A percentile compares a stretch with the other conserved stretches of the same genome.
phyloP scores from a whole-genome alignment of 2,329 filamentous ascomycete genomes.

The Aspergillus tubingensis region DNA sequence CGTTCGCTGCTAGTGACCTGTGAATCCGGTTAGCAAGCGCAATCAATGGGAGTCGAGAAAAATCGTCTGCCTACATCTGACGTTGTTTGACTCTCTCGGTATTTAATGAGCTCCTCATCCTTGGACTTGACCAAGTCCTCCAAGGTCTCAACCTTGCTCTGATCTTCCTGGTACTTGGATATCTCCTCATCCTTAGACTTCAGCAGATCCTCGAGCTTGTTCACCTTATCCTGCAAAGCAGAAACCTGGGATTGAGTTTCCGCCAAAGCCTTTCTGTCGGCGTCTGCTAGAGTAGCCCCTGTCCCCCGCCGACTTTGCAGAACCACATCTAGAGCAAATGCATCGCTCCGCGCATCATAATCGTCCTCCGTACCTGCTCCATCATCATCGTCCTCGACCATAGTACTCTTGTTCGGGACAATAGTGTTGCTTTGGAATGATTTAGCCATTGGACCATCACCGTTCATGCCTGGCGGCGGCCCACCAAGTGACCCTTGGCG shows the following conservation, averaged over 20 bases:
- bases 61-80: constrained; percentile 42
- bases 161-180: constrained; percentile 61
- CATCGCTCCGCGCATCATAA: constrained; percentile 62
- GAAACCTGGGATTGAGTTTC: constrained; percentile 79
- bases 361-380: constrained; percentile 56
- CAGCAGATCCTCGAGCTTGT: constrained; percentile 68
- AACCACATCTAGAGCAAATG: constrained; percentile 62
- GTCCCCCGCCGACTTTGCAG: constrained; percentile 49
- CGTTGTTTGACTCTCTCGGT: constrained; percentile 60
- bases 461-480: constrained; percentile 53
- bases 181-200: constrained; percentile 73
- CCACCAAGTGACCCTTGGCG: constrained; percentile 45
- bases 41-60: neutral
- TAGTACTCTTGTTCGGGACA: constrained; percentile 94
- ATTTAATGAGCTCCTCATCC: constrained; percentile 67
- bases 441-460: constrained; percentile 78
- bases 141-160: constrained; percentile 61
- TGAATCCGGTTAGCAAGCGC: constrained; percentile 9
- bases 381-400: constrained; percentile 94
- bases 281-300: constrained; percentile 54
- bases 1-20: constrained; percentile 62
- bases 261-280: constrained; percentile 70
- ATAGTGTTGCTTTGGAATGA: constrained; percentile 95
- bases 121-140: constrained; percentile 70
- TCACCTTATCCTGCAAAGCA: constrained; percentile 72